Base-by-base conservation (phyloP, 768 basidiomycete genomes). In the Podaxis sp. region DNA sequence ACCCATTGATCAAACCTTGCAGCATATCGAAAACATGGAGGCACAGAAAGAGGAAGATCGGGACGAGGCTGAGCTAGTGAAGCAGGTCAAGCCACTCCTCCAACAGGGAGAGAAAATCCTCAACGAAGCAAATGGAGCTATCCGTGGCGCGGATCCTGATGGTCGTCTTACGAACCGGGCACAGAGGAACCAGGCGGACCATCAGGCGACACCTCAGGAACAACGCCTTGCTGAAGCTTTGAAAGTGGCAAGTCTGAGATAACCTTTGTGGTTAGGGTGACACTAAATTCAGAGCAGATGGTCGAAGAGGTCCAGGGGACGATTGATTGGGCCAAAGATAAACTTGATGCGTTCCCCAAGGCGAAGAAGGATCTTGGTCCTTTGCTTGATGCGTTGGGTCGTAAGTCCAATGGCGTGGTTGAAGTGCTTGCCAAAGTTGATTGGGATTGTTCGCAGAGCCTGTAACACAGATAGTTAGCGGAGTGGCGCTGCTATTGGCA, bases 301-400 rank as follows among this genome's bases (percentile, higher is more conserved):
- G 51, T 76, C 33, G 69, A 77, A 63, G 74, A 75, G 60, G 75
- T 78, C 19, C 72, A 72, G 25, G 76, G 76, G 12, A 77, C 75
- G 1, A 74, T 77, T 40, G 73, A 78, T 40, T 77, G 76, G 75
- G 76, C 77, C 2, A 69, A 68, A 53, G 71, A 73, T 61, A 77
- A 77, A 65, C 67, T 77, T 47, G 71, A 75, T 25, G 67, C 67
- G 13, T 75, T 75, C 69, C 77, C 77, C 0, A 75, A 77, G 60
- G 77, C 76, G 2, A 76, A 78, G 68, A 66, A 63, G 46, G 75
- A 77, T 59, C 73, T 77, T n/a, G 75, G 75, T 3, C 76, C 75
- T 29, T 66, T 77, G 27, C 68, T 78, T 13, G 76, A 76, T 57
- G 75, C 75, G 5, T 65, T 78, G 13, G 70, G 73, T 24, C 75